Evolutionary conservation across 2,329 filamentous ascomycete species (phyloP), one percentile per base, ranked within the genome.

Genomic region (Microdochium nivale): DNA sequence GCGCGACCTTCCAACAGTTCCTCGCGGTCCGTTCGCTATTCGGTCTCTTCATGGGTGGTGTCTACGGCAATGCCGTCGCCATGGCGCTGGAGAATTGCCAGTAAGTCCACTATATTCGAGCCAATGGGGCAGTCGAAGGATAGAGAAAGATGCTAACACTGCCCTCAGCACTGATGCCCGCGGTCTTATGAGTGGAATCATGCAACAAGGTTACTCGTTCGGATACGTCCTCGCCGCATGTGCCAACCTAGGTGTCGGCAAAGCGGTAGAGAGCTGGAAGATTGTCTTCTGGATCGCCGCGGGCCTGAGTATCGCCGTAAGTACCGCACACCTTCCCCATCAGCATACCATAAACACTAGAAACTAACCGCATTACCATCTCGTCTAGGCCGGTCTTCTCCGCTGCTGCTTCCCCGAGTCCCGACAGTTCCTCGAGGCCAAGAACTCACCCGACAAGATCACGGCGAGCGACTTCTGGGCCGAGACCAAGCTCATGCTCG

Each of bases 151-250:
- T 24, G 32, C 33, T 58, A 25, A 56, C 25, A 25, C 21, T 5
- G 24, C 19, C 11, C 61, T 60, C 56, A 78, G 77, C 52, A 67
- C 72, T 47, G 81, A 87, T 52, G 84, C 87, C 8, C 78, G 88
- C 64, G 89, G 89, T 59, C 73, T 94, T 35, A 88, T 94, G 79
- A 88, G 84, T 14, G 89, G 88, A 51, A 87, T 94, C 49, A 70
- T 92, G 19, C 89, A 94, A 61, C 87, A 90, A 66, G 89, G 88
- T 2, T 91, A 90, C 64, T 86, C 86, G 0, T 78, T 90, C 56
- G 88, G 88, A 30, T 92, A 92, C 62, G 81, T 94, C 40, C 76
- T 90, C 55, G 88, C 88, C 5, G 87, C 87, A 2, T 86, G 83
- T 61, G 82, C 81, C 60, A 90, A 87, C 57, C 79, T 90, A 40